Base-by-base conservation (phyloP, 1,284 basidiomycete genomes). In the Apiotrichum gamsii region DNA sequence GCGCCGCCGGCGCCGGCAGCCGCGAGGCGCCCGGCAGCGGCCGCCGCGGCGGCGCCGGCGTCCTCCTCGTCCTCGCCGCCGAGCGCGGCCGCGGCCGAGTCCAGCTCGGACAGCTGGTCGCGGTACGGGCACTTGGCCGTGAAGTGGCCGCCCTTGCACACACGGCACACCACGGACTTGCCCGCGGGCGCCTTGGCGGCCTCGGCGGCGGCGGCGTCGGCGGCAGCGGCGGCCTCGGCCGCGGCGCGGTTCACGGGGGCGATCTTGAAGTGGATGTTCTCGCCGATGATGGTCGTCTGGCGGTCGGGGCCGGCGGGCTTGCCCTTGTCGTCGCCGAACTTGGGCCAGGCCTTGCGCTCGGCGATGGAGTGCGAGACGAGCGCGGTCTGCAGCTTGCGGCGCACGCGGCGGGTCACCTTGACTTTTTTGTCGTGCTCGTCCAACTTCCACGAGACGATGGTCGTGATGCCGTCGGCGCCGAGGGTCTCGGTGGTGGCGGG, bases 101-200 rank as follows among this genome's bases (percentile, higher is more conserved):
- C 88, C 18, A 85, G 81, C 11, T 90, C 81, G 37, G 76, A 77
- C 35, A 81, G 72, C 18, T 88, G 87, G 61, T 97, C 93, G 74
- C 91, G 95, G 81, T 95, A 95, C 11, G 95, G 95, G 80, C 95
- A 98, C 72, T 93, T 91, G 53, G 91, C 87, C 11, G 95, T 99
- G 74, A 93, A 98, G 76, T 98, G 95, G 60, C 87, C 87, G 48
- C 94, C 94, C 71, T 94, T 90, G 76, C 95, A 98, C 50, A 95
- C 75, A 61, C 95, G 82, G 79, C 94, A 99, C 43, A 81, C 76
- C 56, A 99, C 89, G 65, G 90, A 90, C 70, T 90, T 90, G 45
- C 74, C 81, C 23, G 88, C 80, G 59, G 82, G 80, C 24, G 72
- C 73, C 72, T 89, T 90, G 61, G 87, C 74, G 44, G 77, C 76